Evolutionary conservation across 345 rosid genomes (phyloP).

Genomic region (Sonneratia caseolaris): DNA sequence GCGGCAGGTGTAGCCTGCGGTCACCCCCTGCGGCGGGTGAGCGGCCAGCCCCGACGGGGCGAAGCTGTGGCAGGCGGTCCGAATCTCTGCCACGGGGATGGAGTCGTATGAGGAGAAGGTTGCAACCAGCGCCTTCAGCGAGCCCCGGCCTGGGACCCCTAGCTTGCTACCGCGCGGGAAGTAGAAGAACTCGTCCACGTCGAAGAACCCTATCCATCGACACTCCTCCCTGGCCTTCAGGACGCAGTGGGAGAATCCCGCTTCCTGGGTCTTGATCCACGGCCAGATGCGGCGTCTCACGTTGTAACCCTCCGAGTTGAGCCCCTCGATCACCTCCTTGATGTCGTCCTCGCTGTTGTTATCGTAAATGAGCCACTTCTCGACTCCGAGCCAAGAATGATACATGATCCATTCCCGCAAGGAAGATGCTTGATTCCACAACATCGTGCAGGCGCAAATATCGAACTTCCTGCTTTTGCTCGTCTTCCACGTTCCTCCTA

Average conservation of each 20-base stretch:
- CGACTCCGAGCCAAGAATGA: slow-evolving; percentile 88
- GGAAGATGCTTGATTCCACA: slow-evolving; percentile 84
- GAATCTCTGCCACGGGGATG: slow-evolving; percentile 46
- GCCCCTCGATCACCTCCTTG: slow-evolving; percentile 45
- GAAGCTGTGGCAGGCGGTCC: slow-evolving; percentile 81
- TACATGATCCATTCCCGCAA: slow-evolving; percentile 79
- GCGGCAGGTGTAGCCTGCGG: slow-evolving; percentile 81
- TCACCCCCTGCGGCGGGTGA: slow-evolving; percentile 69
- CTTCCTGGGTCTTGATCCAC: slow-evolving; percentile 97
- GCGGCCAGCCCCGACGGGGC: slow-evolving; percentile 84
- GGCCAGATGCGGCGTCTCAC: slow-evolving; percentile 84
- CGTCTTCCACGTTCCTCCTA: slow-evolving; percentile 15
- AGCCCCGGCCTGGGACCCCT: slow-evolving; percentile 41
- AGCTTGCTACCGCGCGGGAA: slow-evolving; percentile 36
- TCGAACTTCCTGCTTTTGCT: slow-evolving; percentile 30
- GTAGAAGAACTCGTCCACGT: slow-evolving; percentile 92
- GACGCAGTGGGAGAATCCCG: slow-evolving; percentile 91
- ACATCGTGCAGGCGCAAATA: slow-evolving; percentile 87
- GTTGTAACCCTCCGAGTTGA: slow-evolving; percentile 45
- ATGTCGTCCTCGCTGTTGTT: slow-evolving; percentile 81
- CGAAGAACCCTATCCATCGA: slow-evolving; percentile 88
- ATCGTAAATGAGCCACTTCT: slow-evolving; percentile 93
- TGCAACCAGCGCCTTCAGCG: slow-evolving; percentile 45
- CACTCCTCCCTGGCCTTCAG: slow-evolving; percentile 70
- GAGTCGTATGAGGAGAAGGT: slow-evolving; percentile 62